These are phyloP conservation scores for Plantago coronopus DNA, from an alignment of 305 asterid genomes.

Conservation along the genomic window DNA sequence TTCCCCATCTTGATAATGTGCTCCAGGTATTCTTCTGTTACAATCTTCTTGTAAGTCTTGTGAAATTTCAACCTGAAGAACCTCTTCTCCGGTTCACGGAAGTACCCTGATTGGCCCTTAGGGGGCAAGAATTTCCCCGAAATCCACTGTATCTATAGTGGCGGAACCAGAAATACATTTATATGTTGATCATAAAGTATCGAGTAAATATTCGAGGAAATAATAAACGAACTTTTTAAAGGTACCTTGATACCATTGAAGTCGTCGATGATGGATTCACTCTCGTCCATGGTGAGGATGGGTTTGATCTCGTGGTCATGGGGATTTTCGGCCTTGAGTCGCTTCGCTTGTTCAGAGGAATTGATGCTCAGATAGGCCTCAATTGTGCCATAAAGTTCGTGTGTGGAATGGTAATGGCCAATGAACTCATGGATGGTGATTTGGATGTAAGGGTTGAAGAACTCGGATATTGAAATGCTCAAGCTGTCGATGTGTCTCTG, in stretches of 20 bases:
- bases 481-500: conserved; percentile 23
- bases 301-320: conserved; percentile 25
- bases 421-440: conserved; percentile 46
- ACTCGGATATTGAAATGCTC: conserved; percentile 20
- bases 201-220: too few species aligned
- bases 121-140: conserved; percentile 27
- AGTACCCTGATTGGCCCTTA: conserved; percentile 5
- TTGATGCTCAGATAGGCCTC: conserved; percentile 46
- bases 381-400: conserved; percentile 40
- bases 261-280: conserved; percentile 35
- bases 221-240: neutral
- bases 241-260: conserved; percentile 30
- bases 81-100: conserved; percentile 34
- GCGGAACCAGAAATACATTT: too few species aligned
- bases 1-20: conserved; percentile 46
- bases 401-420: conserved; percentile 33
- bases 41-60: conserved; percentile 34
- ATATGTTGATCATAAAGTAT: too few species aligned
- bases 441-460: conserved; percentile 40
- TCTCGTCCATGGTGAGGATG: conserved; percentile 46
- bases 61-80: conserved; percentile 47
- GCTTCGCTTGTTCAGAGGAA: conserved; percentile 33
- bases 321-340: conserved; percentile 47
- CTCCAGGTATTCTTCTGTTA: conserved; percentile 39
- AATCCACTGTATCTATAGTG: conserved; percentile 25